Percentiles rank a stretch among this genome's conserved stretches.
These are phyloP conservation scores for Noccaea caerulescens DNA, from an alignment of 345 rosid genomes.

Conservation along the genomic window DNA sequence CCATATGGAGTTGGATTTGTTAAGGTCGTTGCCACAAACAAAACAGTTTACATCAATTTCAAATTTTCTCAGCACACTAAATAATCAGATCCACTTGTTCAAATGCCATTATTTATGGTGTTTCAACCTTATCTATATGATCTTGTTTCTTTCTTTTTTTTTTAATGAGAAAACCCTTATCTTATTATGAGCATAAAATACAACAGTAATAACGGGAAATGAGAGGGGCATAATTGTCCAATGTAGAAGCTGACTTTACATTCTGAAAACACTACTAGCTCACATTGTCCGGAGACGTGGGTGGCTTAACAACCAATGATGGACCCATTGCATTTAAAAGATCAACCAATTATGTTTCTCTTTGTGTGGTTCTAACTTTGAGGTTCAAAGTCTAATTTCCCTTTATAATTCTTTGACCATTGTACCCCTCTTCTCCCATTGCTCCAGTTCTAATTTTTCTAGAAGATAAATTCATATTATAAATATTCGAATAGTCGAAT, in stretches of 20 bases:
- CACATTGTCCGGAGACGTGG: slow-evolving; percentile 43
- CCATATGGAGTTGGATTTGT: slow-evolving; percentile 9
- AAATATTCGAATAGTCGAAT: too few species aligned
- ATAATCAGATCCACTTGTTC: slow-evolving; percentile 37
- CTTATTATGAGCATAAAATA: slow-evolving; percentile 20
- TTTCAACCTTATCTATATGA: slow-evolving; percentile 17
- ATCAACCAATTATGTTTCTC: slow-evolving; percentile 38
- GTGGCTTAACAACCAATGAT: slow-evolving; percentile 32
- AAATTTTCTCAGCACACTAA: background rate
- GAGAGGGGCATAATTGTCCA: slow-evolving; percentile 23
- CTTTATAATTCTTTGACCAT: slow-evolving; percentile 11
- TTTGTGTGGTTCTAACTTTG: slow-evolving; percentile 39
- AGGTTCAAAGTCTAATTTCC: slow-evolving; percentile 9
- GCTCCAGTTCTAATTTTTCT: background rate
- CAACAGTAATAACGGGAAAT: slow-evolving; percentile 11
- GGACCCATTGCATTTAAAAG: slow-evolving; percentile 27
- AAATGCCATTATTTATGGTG: slow-evolving; percentile 3
- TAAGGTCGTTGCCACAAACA: slow-evolving; percentile 13
- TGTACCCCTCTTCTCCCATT: slow-evolving; percentile 9
- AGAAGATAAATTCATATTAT: background rate
- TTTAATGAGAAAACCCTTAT: slow-evolving; percentile 11
- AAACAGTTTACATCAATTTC: slow-evolving; percentile 16
- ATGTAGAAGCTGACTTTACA: slow-evolving; percentile 10
- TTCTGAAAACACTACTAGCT: slow-evolving; percentile 35
- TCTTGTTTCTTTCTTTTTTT: background rate